phyloP scores from a whole-genome alignment of 495 filamentous ascomycete species.

The Aspergillus taichungensis region DNA sequence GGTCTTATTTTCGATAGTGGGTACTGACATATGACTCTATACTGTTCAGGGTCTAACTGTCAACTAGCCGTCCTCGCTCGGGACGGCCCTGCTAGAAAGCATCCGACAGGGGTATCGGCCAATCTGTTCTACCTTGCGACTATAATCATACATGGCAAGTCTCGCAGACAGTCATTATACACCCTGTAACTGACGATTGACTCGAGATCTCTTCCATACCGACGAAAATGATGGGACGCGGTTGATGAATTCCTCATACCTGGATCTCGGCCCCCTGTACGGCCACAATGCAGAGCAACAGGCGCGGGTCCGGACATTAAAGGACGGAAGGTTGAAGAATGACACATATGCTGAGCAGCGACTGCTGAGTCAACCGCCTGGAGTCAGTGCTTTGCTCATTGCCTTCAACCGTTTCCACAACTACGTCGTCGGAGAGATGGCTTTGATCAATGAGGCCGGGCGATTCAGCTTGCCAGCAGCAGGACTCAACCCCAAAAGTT shows the following conservation, averaged over 20 bases:
- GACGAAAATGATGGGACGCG: conserved; percentile 28
- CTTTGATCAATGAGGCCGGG: conserved; percentile 41
- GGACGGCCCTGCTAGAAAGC: conserved; percentile 31
- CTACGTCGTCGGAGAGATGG: conserved; percentile 33
- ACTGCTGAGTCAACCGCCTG: conserved; percentile 59
- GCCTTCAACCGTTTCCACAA: conserved; percentile 39
- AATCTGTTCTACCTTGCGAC: conserved; percentile 69
- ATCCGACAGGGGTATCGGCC: conserved; percentile 61
- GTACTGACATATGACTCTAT: neutral
- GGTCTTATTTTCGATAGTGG: conserved; percentile 53
- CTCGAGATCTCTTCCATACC: conserved; percentile 44
- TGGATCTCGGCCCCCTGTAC: conserved; percentile 70
- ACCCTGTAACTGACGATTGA: conserved; percentile 46
- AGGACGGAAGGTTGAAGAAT: conserved; percentile 63
- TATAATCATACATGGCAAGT: too few relatives aligned
- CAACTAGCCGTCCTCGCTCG: conserved; percentile 44
- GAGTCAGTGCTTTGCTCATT: conserved; percentile 57
- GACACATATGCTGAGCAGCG: conserved; percentile 66
- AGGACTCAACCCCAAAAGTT: neutral
- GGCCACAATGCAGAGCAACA: conserved; percentile 60
- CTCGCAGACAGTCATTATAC: too few relatives aligned
- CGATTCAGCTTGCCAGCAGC: conserved; percentile 25
- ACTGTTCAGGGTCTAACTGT: neutral
- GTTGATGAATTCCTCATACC: conserved; percentile 53
- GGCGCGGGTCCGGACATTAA: conserved; percentile 51